Conservation (phyloP, 2,329 filamentous ascomycete genomes). For the Lasiodiplodia citricola region DNA sequence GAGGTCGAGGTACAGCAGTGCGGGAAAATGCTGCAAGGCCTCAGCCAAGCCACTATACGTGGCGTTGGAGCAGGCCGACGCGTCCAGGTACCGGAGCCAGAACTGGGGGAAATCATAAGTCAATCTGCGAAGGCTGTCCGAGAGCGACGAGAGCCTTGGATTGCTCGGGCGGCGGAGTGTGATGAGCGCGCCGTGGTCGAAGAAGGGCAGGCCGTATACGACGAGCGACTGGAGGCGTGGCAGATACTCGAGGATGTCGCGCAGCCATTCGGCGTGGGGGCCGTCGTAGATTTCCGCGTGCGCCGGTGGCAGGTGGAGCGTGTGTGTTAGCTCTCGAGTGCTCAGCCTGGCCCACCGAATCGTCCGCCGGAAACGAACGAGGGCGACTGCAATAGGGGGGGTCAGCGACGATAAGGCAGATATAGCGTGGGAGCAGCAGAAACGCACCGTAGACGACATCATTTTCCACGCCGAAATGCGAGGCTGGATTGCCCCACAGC, state of each 20-base stretch:
- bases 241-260: conserved; percentile 62
- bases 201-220: conserved; percentile 64
- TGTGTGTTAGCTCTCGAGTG: conserved; percentile 64
- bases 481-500: conserved; percentile 67
- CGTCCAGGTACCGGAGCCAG: conserved; percentile 61
- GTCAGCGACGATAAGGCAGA: background rate
- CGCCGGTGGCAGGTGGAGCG: conserved; percentile 65
- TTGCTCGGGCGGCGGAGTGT: conserved; percentile 50
- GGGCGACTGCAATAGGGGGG: conserved; percentile 51
- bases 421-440: no score
- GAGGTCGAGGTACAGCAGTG: conserved; percentile 63
- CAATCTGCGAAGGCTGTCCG: conserved; percentile 27
- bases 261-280: conserved; percentile 63
- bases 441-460: conserved; percentile 61
- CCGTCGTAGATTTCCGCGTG: conserved; percentile 66
- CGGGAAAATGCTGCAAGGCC: conserved; percentile 58
- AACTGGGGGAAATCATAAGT: conserved; percentile 44
- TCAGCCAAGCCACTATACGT: conserved; percentile 60
- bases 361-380: conserved; percentile 64
- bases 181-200: conserved; percentile 64
- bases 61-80: conserved; percentile 63
- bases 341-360: conserved; percentile 58
- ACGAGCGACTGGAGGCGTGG: conserved; percentile 65
- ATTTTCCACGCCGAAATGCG: conserved; percentile 65
- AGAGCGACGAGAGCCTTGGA: conserved; percentile 33